Percentiles rank a stretch among this genome's conserved stretches.
Conservation (phyloP, 1,284 basidiomycete species). For the Porodaedalea pini region DNA sequence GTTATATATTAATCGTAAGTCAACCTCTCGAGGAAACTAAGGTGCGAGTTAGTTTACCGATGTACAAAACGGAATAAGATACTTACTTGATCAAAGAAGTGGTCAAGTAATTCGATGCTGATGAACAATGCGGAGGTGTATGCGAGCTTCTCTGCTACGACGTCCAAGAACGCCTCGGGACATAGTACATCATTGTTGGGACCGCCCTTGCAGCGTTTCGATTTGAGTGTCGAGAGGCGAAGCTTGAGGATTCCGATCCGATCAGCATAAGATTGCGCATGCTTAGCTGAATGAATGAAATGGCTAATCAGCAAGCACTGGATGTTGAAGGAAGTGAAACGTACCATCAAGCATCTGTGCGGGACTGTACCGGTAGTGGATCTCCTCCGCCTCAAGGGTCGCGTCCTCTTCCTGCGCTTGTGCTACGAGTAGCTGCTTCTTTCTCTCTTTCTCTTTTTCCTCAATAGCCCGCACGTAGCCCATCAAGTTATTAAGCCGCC, state of each 20-base stretch:
- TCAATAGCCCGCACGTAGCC: conserved; percentile 83
- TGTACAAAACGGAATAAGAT: neutral
- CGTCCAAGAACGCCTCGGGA: conserved; percentile 94
- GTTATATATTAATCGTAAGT: conserved; percentile 90
- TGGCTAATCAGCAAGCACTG: neutral
- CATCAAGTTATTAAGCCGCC: conserved; percentile 77
- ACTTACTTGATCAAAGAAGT: conserved; percentile 94
- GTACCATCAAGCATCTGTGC: conserved; percentile 86
- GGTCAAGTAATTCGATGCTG: conserved; percentile 94
- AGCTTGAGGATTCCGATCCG: conserved; percentile 81
- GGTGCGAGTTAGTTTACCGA: neutral
- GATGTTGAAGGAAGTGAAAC: conserved; percentile 29
- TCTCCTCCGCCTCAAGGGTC: conserved; percentile 45
- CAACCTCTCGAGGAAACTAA: conserved; percentile 96
- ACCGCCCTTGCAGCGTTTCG: conserved; percentile 83
- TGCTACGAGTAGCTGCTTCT: conserved; percentile 42
- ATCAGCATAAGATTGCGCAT: conserved; percentile 85
- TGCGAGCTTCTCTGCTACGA: conserved; percentile 95
- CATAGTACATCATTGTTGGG: conserved; percentile 88
- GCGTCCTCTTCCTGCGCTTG: conserved; percentile 38
- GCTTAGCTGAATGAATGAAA: conserved; percentile 60
- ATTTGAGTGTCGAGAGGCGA: conserved; percentile 79
- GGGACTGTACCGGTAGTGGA: conserved; percentile 87
- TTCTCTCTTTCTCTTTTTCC: conserved; percentile 73
- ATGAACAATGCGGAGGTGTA: conserved; percentile 98